Base-by-base conservation (phyloP, 495 filamentous ascomycete genomes). In the Annulohypoxylon nitens region DNA sequence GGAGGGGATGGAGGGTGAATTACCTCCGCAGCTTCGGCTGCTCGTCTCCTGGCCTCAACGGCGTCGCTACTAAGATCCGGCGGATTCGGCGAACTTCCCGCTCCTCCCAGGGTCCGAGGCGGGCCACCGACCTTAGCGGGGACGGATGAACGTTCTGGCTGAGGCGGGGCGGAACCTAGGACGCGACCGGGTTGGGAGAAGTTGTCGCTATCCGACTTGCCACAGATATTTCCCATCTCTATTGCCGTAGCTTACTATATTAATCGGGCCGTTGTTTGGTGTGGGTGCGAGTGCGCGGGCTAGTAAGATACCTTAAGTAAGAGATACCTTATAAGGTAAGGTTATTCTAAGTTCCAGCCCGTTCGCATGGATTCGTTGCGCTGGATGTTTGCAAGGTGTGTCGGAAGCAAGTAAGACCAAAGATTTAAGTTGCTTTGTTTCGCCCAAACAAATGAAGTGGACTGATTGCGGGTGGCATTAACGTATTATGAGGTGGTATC, bases 161-260 rank as follows among this genome's bases (percentile, higher is more conserved):
- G 75, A 2, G 74, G 65, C 1, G 86, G 83, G 25, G 86, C 80
- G n/a, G 84, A 81, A 60, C 83, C 85, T 23, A 93, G 86, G 12
- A 86, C 85, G 14, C 91, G 90, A 64, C 90, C 91, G 3, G 91
- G 91, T 12, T 85, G 83, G 16, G 87, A 77, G 83, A 91, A 93
- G 61, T 83, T 79, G 58, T 89, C 84, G 68, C 86, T 83, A n/a
- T 87, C 82, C 45, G 85, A 82, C 75, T 90, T 89, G 76, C 91
- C 89, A 82, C 91, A 95, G 77, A 91, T 83, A 76, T 90, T 92
- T 47, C 92, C 92, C 92, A 95, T 93, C 64, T 48, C 57, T 64
- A 4, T 23, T 6, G 37, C 4, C 4, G 18, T 12, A 18, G 37
- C 26, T 57, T 37, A 10, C 53, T 33, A 33, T 54, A n/a, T 10